Base-by-base conservation (phyloP, 306 rosid species). In the Hippophae gyantsensis region DNA sequence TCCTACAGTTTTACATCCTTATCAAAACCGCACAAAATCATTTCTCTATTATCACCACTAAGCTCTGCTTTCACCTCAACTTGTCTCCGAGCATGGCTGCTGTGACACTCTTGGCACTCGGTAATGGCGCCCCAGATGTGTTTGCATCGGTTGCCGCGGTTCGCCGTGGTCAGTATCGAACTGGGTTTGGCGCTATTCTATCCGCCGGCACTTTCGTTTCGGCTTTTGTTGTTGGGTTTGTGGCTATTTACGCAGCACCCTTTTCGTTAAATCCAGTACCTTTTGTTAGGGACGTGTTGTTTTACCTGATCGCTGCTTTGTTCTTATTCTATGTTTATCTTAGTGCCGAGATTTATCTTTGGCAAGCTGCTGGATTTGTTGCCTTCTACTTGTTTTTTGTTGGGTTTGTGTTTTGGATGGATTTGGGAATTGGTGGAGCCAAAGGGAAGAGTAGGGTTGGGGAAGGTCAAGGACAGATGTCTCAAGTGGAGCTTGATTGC, bases 91-190 rank as follows among this genome's bases (percentile, higher is more conserved):
- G 77, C 67, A 87, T 92, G 92, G 98, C 82, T 44, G 96, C 96
- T 26, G 98, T 92, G 23, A 92, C 98, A 0, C 87, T 92, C 56
- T 69, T 92, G 42, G 80, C 96, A 2, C 80, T 92, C 54, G 98
- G 98, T 54, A 92, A 92, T 72, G 96, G 98, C 42, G 86, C 95
- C 2, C 96, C 98, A 10, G 98, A 85, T 69, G 92, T 92, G 25
- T 87, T 92, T 61, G 69, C 89, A 6, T 92, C 98, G 32, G 81
- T 81, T 49, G 93, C 95, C 43, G 98, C 96, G 12, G 84, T 92
- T 57, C 88, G 93, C n/a, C 52, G 77, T 2, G 98, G 95, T 3
- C 83, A 87, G 0, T 78, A 78, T 65, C 81, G 93, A 26, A 85
- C 98, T n/a, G 98, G 96, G 9, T 70, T 92, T 66, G 93, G 86